Base-by-base conservation (phyloP, 441 rosid genomes). In the Populus hybrid region DNA sequence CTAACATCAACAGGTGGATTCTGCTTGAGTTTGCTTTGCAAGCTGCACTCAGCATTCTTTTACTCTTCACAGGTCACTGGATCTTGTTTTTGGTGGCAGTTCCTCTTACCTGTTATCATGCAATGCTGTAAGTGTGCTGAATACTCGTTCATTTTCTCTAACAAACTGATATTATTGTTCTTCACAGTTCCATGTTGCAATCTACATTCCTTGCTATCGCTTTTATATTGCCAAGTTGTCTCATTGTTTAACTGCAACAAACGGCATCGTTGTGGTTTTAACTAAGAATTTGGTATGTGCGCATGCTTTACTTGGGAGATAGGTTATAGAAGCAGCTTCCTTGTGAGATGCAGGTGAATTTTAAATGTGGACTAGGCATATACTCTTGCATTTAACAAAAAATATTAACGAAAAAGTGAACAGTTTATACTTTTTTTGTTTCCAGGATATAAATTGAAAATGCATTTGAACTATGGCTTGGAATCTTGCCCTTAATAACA, bases 1-100 rank as follows among this genome's bases (percentile, higher is more conserved):
- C 32, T 30, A 30, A 30, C 32, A 30, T 30, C 32, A 30, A 30
- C 32, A 30, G 32, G 32, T 30, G 32, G 32, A 30, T 95, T 73
- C 38, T 91, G 73, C 94, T 92, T 5, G 98, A 95, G 82, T 92
- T 91, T 80, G 79, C 84, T 76, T 80, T 93, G 76, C 98, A 95
- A 86, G 95, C 86, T 34, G 75, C 84, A 2, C 84, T 92, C 79
- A 85, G 89, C 75, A 7, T 78, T 82, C 84, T 90, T 77, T 88
- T 90, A 75, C 93, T 95, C 59, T 21, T 93, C 67, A 90, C 95
- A 8, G 89, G 98, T 76, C 97, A 93, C 82, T 93, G 99, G 99
- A 32, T 93, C 73, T 86, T 89, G 84, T 92, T 93, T 64, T 96
- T 95, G 35, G 75, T 87, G 67, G 80, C 90, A 24, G 79, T 83